Evolutionary conservation across 192 early-diverging fungal species (phyloP).

Genomic region (Neocallimastix lanati): DNA sequence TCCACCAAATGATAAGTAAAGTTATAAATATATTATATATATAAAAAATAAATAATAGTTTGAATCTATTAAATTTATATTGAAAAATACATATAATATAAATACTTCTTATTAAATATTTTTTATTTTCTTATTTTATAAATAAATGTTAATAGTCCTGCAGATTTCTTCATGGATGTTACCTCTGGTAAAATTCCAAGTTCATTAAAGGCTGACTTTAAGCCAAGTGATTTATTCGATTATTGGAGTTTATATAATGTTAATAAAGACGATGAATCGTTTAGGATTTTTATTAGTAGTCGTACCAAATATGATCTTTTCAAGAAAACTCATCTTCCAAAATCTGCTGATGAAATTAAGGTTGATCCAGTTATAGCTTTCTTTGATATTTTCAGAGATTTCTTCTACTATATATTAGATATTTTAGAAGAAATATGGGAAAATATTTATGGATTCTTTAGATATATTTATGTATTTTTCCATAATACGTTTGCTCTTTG

Average conservation of each 20-base stretch:
- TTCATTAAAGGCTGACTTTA: constrained; percentile 12
- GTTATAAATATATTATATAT: no score
- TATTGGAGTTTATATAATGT: constrained; percentile 14
- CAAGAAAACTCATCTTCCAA: neutral
- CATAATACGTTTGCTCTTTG: neutral
- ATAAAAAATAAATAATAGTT: no score
- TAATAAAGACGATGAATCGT: neutral
- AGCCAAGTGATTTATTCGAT: constrained; percentile 17
- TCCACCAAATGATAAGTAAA: constrained; percentile 18
- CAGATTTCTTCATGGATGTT: constrained; percentile 54
- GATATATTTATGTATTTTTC: neutral
- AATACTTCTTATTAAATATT: no score
- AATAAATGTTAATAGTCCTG: constrained; percentile 11
- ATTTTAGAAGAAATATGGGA: neutral
- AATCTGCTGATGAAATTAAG: neutral
- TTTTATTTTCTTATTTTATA: no score
- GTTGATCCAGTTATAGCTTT: neutral
- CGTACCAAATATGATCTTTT: neutral
- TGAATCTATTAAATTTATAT: no score
- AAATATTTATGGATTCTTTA: neutral
- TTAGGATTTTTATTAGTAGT: neutral
- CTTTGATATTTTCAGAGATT: neutral
- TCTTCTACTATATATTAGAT: neutral
- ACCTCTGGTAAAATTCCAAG: constrained; percentile 28
- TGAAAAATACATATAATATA: no score